phyloP scores from a whole-genome alignment of 805 yeast species.

The Saccharomyces jurei region DNA sequence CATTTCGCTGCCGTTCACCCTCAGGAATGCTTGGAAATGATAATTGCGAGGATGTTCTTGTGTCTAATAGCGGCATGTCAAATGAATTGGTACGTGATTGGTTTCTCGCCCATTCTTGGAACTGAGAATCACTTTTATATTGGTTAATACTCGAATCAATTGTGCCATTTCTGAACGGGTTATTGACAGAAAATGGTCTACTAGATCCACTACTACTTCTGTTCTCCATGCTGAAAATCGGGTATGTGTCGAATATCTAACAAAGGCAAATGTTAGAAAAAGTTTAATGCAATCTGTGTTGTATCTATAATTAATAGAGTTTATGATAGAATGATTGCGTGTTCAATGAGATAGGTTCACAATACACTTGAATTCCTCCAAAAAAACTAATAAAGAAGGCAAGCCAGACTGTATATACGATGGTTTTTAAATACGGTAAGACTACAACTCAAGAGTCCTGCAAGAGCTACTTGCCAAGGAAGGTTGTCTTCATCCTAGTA shows the following conservation, averaged over 20 bases:
- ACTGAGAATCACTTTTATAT: conserved; percentile 32
- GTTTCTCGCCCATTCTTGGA: conserved; percentile 48
- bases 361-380: background rate
- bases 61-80: background rate
- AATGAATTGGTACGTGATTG: background rate
- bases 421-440: background rate
- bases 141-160: conserved; percentile 22
- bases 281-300: background rate
- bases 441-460: background rate
- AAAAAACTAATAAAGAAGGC: background rate
- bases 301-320: background rate
- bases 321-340: background rate
- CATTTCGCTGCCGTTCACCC: background rate
- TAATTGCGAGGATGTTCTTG: background rate
- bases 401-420: background rate
- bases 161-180: conserved; percentile 58
- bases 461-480: background rate
- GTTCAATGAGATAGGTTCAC: background rate
- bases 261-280: background rate
- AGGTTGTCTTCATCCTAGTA: background rate
- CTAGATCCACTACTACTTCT: conserved; percentile 13
- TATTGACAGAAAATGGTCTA: conserved; percentile 51
- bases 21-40: background rate
- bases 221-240: background rate
- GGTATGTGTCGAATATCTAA: background rate